Percentiles rank a stretch among this genome's conserved stretches.
phyloP scores from a whole-genome alignment of 1,139 yeast genomes.

The Diutina neorugosa region DNA sequence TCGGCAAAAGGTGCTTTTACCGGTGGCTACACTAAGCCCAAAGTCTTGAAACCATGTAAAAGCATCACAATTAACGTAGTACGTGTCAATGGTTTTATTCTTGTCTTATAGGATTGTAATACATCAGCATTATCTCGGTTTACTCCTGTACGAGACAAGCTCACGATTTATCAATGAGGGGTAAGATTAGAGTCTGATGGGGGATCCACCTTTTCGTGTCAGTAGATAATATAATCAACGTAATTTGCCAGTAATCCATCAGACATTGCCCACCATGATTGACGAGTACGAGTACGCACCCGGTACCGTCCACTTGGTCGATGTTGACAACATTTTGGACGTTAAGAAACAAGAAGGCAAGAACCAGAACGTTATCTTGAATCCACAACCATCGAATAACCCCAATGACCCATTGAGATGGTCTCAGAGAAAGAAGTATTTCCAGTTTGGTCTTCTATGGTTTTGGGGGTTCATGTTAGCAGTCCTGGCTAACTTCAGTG shows the following conservation, averaged over 20 bases:
- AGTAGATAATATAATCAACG: not conserved
- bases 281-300: constrained; percentile 23
- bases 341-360: constrained; percentile 17
- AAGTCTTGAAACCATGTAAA: too few relatives aligned
- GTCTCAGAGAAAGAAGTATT: constrained; percentile 18
- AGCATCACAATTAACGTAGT: too few relatives aligned
- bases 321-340: constrained; percentile 24
- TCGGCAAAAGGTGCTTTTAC: too few relatives aligned
- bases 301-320: constrained; percentile 51
- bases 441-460: constrained; percentile 23
- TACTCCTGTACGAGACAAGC: not conserved
- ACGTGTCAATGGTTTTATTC: too few relatives aligned
- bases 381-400: constrained; percentile 31
- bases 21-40: too few relatives aligned
- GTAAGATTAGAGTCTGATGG: not conserved
- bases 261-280: not conserved
- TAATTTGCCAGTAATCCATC: not conserved
- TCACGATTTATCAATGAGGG: not conserved
- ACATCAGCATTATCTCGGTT: not conserved
- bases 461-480: constrained; percentile 29
- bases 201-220: not conserved
- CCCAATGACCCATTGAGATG: constrained; percentile 34
- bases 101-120: too few relatives aligned
- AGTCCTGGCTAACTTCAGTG: constrained; percentile 26
- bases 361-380: constrained; percentile 19